Evolutionary conservation across 129 eudicot genomes (phyloP), one percentile per base, ranked within the genome.

Genomic region (Chrysanthemum makinoi): DNA sequence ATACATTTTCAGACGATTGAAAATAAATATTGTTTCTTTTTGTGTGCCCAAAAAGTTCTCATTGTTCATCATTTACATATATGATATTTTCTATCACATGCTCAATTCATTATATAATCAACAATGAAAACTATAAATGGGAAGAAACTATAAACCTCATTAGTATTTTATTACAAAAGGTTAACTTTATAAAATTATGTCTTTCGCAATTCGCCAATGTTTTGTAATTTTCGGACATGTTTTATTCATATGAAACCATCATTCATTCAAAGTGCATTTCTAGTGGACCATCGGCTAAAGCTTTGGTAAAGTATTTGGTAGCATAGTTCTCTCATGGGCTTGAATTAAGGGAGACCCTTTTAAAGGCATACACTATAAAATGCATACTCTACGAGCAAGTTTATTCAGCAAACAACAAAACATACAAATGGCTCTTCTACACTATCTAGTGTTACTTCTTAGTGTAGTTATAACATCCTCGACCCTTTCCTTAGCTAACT

Each of bases 301-400:
- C 3, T 60, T 76, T 76, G 75, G 69, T 76, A 69, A 68, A 49
- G 39, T 76, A 59, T 69, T 76, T 60, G 62, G 80, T 20, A 60
- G 52, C 75, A 69, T 60, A 69, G 62, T 54, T 69, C 71, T 62
- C 69, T 69, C 81, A 69, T 69, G 81, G 81, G 81, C 81, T 79
- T 66, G 49, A 66, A 44, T 43, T 71, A 44, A 72, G 69, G 28
- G 10, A 72, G 77, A 73, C 46, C 16, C 43, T 51, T 66, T 72
- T 65, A 48, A 58, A 56, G 78, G 74, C 48, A 61, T 28, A 53
- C 49, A 35, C 50, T 76, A 76, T 81, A 81, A 76, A 76, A 66
- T 64, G 75, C 75, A 68, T 16, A 60, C 16, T n/a, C 5, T n/a
- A 20, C 75, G 47, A 65, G 17, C 66, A 75, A 65, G 22, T 55